Conservation (phyloP, 768 basidiomycete species). For the Candolleomyces efflorescens region DNA sequence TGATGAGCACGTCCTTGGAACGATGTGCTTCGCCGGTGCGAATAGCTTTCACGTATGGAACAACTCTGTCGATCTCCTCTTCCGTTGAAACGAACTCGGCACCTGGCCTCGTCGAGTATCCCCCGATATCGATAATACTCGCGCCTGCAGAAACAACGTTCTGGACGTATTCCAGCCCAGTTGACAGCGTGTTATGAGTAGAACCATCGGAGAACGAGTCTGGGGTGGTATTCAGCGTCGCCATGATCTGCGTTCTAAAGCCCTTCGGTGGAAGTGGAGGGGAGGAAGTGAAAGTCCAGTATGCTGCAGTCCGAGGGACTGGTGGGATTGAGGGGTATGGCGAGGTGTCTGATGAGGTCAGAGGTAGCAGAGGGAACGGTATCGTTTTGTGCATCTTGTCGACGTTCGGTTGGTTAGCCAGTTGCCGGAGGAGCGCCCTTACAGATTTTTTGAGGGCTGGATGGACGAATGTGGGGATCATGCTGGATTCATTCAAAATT, state of each 20-base stretch:
- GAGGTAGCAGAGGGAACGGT: slow-evolving; percentile 62
- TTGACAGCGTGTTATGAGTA: slow-evolving; percentile 42
- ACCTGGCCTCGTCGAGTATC: slow-evolving; percentile 87
- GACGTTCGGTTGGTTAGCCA: slow-evolving; percentile 28
- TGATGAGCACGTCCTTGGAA: slow-evolving; percentile 48
- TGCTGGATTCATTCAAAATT: slow-evolving; percentile 39
- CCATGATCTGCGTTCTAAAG: slow-evolving; percentile 73
- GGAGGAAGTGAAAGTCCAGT: slow-evolving; percentile 33
- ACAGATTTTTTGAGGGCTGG: slow-evolving; percentile 52
- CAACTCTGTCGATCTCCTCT: slow-evolving; percentile 71
- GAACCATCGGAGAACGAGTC: slow-evolving; percentile 96
- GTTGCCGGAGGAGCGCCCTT: slow-evolving; percentile 36
- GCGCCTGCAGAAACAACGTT: slow-evolving; percentile 54
- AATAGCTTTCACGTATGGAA: slow-evolving; percentile 64
- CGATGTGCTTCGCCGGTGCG: slow-evolving; percentile 21
- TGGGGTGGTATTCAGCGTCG: slow-evolving; percentile 88
- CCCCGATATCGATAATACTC: slow-evolving; percentile 87
- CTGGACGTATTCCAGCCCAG: slow-evolving; percentile 51
- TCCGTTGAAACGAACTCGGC: slow-evolving; percentile 59
- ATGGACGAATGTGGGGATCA: slow-evolving; percentile 72
- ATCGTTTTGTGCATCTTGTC: slow-evolving; percentile 67
- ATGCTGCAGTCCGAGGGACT: slow-evolving; percentile 44
- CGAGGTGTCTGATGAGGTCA: slow-evolving; percentile 13
- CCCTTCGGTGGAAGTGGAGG: slow-evolving; percentile 1
- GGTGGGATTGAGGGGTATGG: slow-evolving; percentile 21